phyloP scores from a whole-genome alignment of 179 eudicot genomes.

The Beta corolliflora region DNA sequence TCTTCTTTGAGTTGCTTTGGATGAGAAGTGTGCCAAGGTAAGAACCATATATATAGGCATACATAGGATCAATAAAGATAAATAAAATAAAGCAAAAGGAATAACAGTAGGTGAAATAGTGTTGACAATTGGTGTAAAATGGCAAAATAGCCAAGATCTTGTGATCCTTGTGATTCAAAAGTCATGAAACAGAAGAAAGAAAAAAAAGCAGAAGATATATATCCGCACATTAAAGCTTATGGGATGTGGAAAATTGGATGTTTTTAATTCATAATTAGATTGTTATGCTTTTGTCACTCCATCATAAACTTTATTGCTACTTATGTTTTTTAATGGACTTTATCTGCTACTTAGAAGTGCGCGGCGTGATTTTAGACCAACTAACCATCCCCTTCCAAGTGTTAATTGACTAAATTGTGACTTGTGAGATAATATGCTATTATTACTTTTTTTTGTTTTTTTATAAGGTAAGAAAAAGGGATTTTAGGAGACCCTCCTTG shows the following conservation, averaged over 20 bases:
- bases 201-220: not conserved
- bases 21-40: not conserved
- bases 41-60: conserved; percentile 20
- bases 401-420: too few species aligned
- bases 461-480: too few species aligned
- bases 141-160: not conserved
- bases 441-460: too few species aligned
- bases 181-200: not conserved
- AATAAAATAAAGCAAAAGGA: conserved; percentile 1
- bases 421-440: too few species aligned
- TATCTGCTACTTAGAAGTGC: not conserved
- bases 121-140: conserved; percentile 3
- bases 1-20: not conserved
- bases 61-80: not conserved
- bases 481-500: too few species aligned
- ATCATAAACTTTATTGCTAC: too few species aligned
- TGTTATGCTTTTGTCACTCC: not conserved
- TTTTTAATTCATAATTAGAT: not conserved
- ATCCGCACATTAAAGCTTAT: not conserved
- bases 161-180: not conserved
- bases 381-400: not conserved
- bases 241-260: not conserved
- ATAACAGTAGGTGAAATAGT: conserved; percentile 5
- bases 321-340: too few species aligned
- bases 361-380: not conserved